Conservation (phyloP, 2,329 filamentous ascomycete genomes). For the Penicillium decumbens region DNA sequence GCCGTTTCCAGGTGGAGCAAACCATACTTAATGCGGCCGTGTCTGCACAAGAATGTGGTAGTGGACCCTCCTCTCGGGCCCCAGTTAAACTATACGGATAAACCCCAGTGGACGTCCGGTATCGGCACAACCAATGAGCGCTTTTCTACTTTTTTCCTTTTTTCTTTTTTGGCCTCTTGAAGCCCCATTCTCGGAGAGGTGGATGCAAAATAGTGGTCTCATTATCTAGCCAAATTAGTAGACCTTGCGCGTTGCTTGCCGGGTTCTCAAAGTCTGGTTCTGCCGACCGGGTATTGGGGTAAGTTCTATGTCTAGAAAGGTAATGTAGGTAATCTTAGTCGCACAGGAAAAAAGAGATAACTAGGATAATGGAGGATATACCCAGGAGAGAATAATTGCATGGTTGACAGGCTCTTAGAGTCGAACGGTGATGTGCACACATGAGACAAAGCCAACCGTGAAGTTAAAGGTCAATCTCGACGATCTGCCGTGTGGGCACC, state of each 20-base stretch:
- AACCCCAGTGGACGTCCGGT: constrained; percentile 10
- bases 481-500: constrained; percentile 38
- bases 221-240: constrained; percentile 13
- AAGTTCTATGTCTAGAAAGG: constrained; percentile 12
- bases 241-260: no score
- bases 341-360: neutral
- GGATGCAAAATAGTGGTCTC: neutral
- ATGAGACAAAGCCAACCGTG: constrained; percentile 14
- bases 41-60: constrained; percentile 18
- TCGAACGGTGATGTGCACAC: constrained; percentile 17
- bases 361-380: no score
- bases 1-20: constrained; percentile 22
- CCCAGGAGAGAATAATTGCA: neutral
- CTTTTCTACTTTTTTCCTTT: neutral
- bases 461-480: constrained; percentile 29
- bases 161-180: no score
- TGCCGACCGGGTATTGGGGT: neutral
- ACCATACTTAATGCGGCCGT: neutral
- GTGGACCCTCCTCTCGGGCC: constrained; percentile 6
- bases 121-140: constrained; percentile 18
- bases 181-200: neutral
- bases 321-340: neutral
- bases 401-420: neutral
- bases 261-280: constrained; percentile 1
- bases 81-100: constrained; percentile 8